Evolutionary conservation across 2,329 filamentous ascomycete species (phyloP), one percentile per base, ranked within the genome.

Genomic region (Didymella sp.): DNA sequence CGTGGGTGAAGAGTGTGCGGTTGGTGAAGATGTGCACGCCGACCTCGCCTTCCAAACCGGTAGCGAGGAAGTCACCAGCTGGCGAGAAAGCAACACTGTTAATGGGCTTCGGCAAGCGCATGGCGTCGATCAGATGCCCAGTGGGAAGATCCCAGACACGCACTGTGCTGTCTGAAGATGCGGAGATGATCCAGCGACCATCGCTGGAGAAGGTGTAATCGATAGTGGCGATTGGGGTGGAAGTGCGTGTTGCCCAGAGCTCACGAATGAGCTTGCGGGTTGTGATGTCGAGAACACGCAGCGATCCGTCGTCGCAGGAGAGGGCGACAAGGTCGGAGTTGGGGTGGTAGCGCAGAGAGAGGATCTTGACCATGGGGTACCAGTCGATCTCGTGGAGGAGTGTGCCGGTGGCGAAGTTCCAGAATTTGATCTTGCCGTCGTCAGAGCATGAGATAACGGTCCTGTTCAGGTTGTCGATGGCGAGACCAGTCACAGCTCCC

Each of bases 11-110:
- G 1, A 98, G 81, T 0, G 90, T 89, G 70, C 91, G 91, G 77
- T 99, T 99, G 21, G 91, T 97, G 94, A 95, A 99, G 44, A 99
- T 86, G 65, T 91, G 89, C n/a, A 99, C 89, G 12, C 95, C 95
- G 1, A 96, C 85, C 61, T 89, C 87, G 55, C 89, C 90, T 51
- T 92, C 87, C 50, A 92, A 88, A 0, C 92, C 89, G 3, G 93
- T 95, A 3, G 95, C 95, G n/a, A 99, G 84, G 68, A 92, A 98
- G 71, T 99, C 95, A 13, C 94, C 95, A 0, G 92, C 96, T 1
- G 83, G 83, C 0, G 95, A 96, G 81, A 98, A 96, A 7, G 93
- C 87, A 12, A 99, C 81, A 2, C 92, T 89, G 15, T 88, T 95
- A 74, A 93, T 96, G 11, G 89, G 87, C 51, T 85, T 89, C 52